These are phyloP conservation scores for Guadua angustifolia DNA, from an alignment of 176 grass and related monocot genomes.

Conservation along the genomic window DNA sequence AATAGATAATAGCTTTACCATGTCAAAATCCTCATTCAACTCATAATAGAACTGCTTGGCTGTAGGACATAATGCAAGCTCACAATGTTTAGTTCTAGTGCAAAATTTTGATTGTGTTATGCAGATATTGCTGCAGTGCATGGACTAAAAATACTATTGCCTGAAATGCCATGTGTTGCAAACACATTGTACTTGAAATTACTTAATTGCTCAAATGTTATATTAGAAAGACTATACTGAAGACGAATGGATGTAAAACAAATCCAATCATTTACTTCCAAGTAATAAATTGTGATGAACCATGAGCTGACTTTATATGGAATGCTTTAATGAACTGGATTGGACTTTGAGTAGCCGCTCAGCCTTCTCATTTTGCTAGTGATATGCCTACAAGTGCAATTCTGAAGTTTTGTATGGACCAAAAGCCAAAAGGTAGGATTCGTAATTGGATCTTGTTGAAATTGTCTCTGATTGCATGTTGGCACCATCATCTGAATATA, in stretches of 20 bases:
- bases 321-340: neutral
- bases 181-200: neutral
- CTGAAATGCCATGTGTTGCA: neutral
- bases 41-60: neutral
- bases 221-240: neutral
- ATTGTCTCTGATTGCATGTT: neutral
- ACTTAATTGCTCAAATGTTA: neutral
- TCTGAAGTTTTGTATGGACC: neutral
- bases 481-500: neutral
- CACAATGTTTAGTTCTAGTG: neutral
- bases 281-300: neutral
- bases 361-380: neutral
- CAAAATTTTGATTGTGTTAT: slow-evolving; percentile 17
- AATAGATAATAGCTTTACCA: neutral
- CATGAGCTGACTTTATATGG: neutral
- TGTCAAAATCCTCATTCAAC: neutral
- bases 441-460: neutral
- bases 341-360: neutral
- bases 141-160: neutral
- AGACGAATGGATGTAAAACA: neutral
- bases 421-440: slow-evolving; percentile 2
- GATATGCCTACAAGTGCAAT: neutral
- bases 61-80: neutral
- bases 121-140: neutral
- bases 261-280: neutral